These are phyloP conservation scores for Paraurostyla sp. DNA, from an alignment of 73 alveolate genomes.

Conservation along the genomic window DNA sequence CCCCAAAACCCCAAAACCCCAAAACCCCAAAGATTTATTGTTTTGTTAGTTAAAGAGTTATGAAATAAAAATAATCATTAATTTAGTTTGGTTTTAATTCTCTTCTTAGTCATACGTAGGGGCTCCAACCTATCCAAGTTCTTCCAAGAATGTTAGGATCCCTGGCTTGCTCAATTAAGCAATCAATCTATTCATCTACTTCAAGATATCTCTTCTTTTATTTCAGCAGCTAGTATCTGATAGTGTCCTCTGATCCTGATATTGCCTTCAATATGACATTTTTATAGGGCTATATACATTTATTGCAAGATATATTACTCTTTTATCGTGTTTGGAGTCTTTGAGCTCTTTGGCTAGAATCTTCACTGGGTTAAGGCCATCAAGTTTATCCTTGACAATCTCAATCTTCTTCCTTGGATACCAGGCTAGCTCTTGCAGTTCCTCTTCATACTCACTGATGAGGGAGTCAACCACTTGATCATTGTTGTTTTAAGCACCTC, in stretches of 20 bases:
- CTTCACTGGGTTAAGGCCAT: slow-evolving; percentile 81
- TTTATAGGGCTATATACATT: slow-evolving; percentile 55
- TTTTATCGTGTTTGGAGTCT: slow-evolving; percentile 71
- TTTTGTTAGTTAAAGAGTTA: not conserved
- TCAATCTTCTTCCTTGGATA: slow-evolving; percentile 84
- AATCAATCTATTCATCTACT: slow-evolving; percentile 95
- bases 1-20: too few relatives aligned
- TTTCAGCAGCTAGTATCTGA: slow-evolving; percentile 46
- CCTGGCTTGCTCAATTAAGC: slow-evolving; percentile 93
- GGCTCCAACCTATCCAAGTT: slow-evolving; percentile 98
- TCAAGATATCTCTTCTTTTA: slow-evolving; percentile 65
- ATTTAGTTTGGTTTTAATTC: not conserved
- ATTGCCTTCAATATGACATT: slow-evolving; percentile 69
- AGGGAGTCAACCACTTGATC: slow-evolving; percentile 64
- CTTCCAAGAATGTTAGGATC: slow-evolving; percentile 98
- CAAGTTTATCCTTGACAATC: slow-evolving; percentile 78
- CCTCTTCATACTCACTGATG: slow-evolving; percentile 69
- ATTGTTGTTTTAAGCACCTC: slow-evolving; percentile 44
- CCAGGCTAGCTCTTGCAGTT: slow-evolving; percentile 73
- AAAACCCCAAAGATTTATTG: slow-evolving; percentile 39
- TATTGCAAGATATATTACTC: not conserved
- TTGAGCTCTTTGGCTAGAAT: slow-evolving; percentile 81
- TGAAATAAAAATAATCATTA: not conserved
- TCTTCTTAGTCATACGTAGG: slow-evolving; percentile 81
- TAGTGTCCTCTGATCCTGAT: slow-evolving; percentile 71